Base-by-base conservation (phyloP, 2,329 filamentous ascomycete species). In the Fusarium virguliforme region DNA sequence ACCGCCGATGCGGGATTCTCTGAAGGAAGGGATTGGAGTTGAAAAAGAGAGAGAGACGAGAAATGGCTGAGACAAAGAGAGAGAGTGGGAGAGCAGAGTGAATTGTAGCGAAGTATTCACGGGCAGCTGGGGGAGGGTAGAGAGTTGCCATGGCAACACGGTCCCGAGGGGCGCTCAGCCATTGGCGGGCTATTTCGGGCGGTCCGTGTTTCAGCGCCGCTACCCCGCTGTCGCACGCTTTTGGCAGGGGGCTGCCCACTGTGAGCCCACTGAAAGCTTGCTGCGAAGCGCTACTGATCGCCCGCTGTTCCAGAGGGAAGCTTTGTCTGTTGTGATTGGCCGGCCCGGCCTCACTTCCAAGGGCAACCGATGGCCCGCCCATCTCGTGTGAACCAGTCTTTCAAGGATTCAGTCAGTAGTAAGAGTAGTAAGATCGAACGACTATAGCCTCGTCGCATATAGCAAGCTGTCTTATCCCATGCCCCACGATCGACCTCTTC, bases 171-270 rank as follows among this genome's bases (percentile, higher is more conserved):
- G 51, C 40, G 34, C 30, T 55, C 50, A 60, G 56, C 48, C 54
- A 67, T 68, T 73, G 70, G 68, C 70, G 66, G 68, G 72, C 66
- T 72, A 65, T 67, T 70, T 70, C 64, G 61, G 56, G 70, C 34
- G 59, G 56, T 55, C 65, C 58, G 55, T 65, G 74, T 76, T 76
- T 74, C 68, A 75, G 58, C 56, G 59, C 53, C 30, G 41, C 50
- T 76, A 76, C 74, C 74, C 74, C 74, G 74, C 74, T 74, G 71
- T 67, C 68, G 74, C 63, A 64, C 66, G 55, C 73, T 62, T 65
- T 50, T 57, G 64, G 60, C 70, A 68, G 54, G 66, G 67, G 62
- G 8, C 24, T 38, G 9, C 56, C 68, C 64, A 30, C 62, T 60
- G 51, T 60, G 69, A 71, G 68, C 46, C 69, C 64, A 71, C 72